These are phyloP conservation scores for Nothophoma quercina DNA, from an alignment of 2,329 filamentous ascomycete genomes.

Conservation along the genomic window DNA sequence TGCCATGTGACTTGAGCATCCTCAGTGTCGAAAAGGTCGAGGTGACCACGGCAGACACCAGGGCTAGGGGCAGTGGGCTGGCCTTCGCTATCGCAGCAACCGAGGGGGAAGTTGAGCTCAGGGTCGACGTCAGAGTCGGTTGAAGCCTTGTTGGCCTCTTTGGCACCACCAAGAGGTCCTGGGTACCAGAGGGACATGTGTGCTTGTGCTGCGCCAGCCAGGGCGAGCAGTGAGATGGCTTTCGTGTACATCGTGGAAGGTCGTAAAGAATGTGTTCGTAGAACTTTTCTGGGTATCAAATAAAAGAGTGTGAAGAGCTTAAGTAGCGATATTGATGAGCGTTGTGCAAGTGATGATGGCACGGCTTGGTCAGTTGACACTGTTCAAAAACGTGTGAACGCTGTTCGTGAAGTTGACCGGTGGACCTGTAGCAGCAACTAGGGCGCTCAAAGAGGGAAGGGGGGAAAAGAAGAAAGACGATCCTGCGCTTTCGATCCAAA, in stretches of 20 bases:
- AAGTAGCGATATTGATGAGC: constrained; percentile 17
- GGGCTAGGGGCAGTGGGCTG: constrained; percentile 40
- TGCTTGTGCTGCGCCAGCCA: constrained; percentile 38
- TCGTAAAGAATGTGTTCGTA: constrained; percentile 18
- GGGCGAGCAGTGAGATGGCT: constrained; percentile 35
- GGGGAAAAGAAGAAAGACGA: constrained; percentile 32
- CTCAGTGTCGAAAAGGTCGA: constrained; percentile 53
- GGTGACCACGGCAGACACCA: constrained; percentile 55
- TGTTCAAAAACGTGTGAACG: constrained; percentile 16
- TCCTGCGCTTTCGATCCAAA: constrained; percentile 39
- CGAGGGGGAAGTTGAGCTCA: constrained; percentile 54
- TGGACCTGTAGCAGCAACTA: constrained; percentile 24
- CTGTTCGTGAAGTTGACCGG: constrained; percentile 11
- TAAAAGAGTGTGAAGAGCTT: constrained; percentile 17
- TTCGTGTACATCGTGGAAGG: constrained; percentile 35
- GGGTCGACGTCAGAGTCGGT: constrained; percentile 22
- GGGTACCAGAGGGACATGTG: constrained; percentile 57
- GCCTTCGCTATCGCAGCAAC: constrained; percentile 54
- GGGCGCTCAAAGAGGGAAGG: constrained; percentile 29
- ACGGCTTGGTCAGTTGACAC: constrained; percentile 24
- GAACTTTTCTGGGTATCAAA: constrained; percentile 17
- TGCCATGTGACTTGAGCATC: constrained; percentile 55
- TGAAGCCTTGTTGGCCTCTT: constrained; percentile 51
- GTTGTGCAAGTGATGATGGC: constrained; percentile 15
- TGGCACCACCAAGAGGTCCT: constrained; percentile 53